Evolutionary conservation across 495 filamentous ascomycete species (phyloP).

Genomic region (Bacidia rubella): DNA sequence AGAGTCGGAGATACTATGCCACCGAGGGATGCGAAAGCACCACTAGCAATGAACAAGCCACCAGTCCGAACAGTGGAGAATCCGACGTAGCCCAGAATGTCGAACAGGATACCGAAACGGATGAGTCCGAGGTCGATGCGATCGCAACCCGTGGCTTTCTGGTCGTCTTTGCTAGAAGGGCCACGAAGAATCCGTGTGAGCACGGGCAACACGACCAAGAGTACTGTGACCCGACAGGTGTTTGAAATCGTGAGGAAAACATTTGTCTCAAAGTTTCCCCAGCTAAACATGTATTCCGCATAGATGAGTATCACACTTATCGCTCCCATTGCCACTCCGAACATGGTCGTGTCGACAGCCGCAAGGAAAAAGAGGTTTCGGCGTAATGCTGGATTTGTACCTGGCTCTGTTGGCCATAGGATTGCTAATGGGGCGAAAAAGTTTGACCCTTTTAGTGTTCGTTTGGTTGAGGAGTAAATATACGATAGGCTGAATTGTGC

Average conservation of each 20-base stretch:
- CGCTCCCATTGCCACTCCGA: slow-evolving; percentile 70
- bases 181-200: slow-evolving; percentile 56
- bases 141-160: slow-evolving; percentile 58
- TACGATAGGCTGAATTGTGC: slow-evolving; percentile 12
- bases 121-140: slow-evolving; percentile 63
- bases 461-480: slow-evolving; percentile 5
- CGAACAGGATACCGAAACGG: slow-evolving; percentile 61
- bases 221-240: slow-evolving; percentile 53
- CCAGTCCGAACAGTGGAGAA: slow-evolving; percentile 50
- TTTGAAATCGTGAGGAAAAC: slow-evolving; percentile 68
- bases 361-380: slow-evolving; percentile 70
- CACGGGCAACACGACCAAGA: slow-evolving; percentile 61
- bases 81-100: slow-evolving; percentile 60
- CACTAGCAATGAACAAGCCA: slow-evolving; percentile 48
- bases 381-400: slow-evolving; percentile 47
- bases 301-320: slow-evolving; percentile 70
- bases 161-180: slow-evolving; percentile 25
- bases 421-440: slow-evolving; percentile 64
- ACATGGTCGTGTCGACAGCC: slow-evolving; percentile 61
- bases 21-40: slow-evolving; percentile 58
- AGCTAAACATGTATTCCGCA: slow-evolving; percentile 61
- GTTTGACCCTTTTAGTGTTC: slow-evolving; percentile 36
- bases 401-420: slow-evolving; percentile 56
- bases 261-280: slow-evolving; percentile 64
- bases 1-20: slow-evolving; percentile 75